A percentile compares a stretch with the other conserved stretches of the same genome.
Conservation (phyloP, 2,329 filamentous ascomycete genomes). For the Talaromyces verruculosus region DNA sequence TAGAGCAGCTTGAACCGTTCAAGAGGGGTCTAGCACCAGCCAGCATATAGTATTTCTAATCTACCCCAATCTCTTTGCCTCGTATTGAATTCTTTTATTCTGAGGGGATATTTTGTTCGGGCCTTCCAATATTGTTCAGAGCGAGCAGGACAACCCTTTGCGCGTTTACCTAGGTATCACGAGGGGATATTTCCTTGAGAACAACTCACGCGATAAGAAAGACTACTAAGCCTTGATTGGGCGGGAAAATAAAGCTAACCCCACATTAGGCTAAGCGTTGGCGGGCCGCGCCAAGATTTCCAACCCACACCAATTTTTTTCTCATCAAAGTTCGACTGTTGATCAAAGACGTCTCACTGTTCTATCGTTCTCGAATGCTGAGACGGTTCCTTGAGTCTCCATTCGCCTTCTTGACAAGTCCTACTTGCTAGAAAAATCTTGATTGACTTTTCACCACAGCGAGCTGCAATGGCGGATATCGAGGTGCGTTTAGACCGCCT, state of each 20-base stretch:
- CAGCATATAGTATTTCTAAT: too few relatives aligned
- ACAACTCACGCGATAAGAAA: not conserved
- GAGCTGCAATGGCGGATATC: slow-evolving; percentile 37
- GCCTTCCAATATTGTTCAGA: too few relatives aligned
- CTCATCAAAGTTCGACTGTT: slow-evolving; percentile 18
- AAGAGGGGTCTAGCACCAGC: too few relatives aligned
- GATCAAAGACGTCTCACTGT: slow-evolving; percentile 1
- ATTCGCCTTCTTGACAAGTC: not conserved
- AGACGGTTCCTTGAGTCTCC: not conserved
- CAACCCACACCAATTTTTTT: slow-evolving; percentile 41
- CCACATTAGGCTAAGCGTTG: slow-evolving; percentile 13
- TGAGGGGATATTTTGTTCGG: too few relatives aligned
- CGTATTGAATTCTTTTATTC: too few relatives aligned
- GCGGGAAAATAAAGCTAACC: not conserved
- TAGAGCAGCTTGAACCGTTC: not conserved
- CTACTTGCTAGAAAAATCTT: slow-evolving; percentile 9
- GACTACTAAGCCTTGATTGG: not conserved
- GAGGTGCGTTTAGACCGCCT: slow-evolving; percentile 34
- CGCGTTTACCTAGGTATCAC: not conserved
- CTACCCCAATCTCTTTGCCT: too few relatives aligned
- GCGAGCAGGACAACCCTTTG: too few relatives aligned
- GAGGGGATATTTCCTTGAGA: not conserved
- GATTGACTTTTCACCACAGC: slow-evolving; percentile 5
- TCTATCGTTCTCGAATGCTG: not conserved
- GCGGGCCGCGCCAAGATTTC: slow-evolving; percentile 38